These are phyloP conservation scores for Hirsutella rhossiliensis DNA, from an alignment of 2,329 filamentous ascomycete species.

Conservation along the genomic window DNA sequence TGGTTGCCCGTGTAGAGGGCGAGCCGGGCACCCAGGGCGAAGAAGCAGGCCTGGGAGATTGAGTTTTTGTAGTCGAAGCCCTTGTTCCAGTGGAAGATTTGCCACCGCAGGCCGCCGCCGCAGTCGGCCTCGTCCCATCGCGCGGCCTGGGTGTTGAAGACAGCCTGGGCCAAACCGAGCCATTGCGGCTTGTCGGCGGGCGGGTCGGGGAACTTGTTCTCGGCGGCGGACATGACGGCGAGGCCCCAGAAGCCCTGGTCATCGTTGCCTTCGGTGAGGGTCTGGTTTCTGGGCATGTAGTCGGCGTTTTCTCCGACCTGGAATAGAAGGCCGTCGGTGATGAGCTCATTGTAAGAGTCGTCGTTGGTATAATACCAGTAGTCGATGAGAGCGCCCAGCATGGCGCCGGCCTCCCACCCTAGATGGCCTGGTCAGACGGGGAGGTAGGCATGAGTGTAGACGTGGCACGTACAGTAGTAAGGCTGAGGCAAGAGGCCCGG, in stretches of 20 bases:
- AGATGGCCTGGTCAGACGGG: not conserved
- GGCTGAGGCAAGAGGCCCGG: conserved; percentile 40
- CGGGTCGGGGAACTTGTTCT: conserved; percentile 54
- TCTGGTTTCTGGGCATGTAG: conserved; percentile 68
- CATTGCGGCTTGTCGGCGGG: conserved; percentile 45
- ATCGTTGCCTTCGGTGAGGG: conserved; percentile 57
- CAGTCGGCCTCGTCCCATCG: conserved; percentile 62
- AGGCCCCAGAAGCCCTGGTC: conserved; percentile 68
- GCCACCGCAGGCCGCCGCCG: conserved; percentile 69
- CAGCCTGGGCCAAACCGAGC: conserved; percentile 62
- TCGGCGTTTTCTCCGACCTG: conserved; percentile 63
- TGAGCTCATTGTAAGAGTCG: conserved; percentile 55
- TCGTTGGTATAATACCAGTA: conserved; percentile 81
- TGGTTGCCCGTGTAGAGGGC: conserved; percentile 66
- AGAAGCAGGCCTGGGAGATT: conserved; percentile 51
- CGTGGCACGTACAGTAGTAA: conserved; percentile 36
- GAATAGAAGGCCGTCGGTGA: conserved; percentile 55
- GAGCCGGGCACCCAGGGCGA: conserved; percentile 52
- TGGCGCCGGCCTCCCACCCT: conserved; percentile 66
- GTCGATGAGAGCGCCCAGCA: conserved; percentile 61
- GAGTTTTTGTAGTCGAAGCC: conserved; percentile 70
- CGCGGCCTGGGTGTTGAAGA: conserved; percentile 66
- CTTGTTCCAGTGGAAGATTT: conserved; percentile 72
- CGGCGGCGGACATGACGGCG: conserved; percentile 57
- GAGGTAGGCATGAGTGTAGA: not conserved